Conservation (phyloP, 148 eudicot species). For the Persicaria maculosa region DNA sequence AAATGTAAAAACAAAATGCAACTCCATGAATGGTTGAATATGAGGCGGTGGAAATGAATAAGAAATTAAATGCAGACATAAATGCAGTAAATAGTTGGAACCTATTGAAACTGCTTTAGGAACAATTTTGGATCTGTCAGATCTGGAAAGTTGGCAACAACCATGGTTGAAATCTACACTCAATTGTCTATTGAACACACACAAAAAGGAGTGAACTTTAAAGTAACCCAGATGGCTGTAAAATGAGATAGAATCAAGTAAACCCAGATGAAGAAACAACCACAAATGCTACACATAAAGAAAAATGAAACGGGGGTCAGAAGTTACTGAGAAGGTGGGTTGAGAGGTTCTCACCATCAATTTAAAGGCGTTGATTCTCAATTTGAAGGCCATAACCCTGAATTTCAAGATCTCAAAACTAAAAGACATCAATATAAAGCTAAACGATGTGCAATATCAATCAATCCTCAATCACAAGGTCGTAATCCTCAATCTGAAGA, state of each 20-base stretch:
- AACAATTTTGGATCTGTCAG: constrained; percentile 10
- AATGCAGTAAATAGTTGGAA: not conserved
- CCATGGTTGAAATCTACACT: constrained; percentile 1
- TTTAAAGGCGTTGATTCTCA: too few species aligned
- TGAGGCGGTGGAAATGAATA: not conserved
- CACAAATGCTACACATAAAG: not conserved
- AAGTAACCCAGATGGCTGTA: not conserved
- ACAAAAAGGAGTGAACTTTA: not conserved
- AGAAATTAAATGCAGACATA: not conserved
- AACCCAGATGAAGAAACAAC: not conserved
- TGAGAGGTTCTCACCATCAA: not conserved
- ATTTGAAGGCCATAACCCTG: too few species aligned
- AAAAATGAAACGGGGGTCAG: not conserved
- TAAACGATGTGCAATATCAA: too few species aligned
- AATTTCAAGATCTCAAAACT: too few species aligned
- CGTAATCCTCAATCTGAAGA: too few species aligned
- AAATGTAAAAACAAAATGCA: not conserved
- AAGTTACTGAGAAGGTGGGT: constrained; percentile 1
- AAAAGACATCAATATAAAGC: too few species aligned
- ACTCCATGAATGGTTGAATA: not conserved
- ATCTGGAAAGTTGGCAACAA: not conserved
- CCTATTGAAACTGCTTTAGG: constrained; percentile 2
- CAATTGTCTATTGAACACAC: not conserved
- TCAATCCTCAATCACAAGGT: too few species aligned
- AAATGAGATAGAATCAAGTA: not conserved